These are phyloP conservation scores for Cryoendolithus antarcticus DNA, from an alignment of 2,329 filamentous ascomycete genomes.

Conservation along the genomic window DNA sequence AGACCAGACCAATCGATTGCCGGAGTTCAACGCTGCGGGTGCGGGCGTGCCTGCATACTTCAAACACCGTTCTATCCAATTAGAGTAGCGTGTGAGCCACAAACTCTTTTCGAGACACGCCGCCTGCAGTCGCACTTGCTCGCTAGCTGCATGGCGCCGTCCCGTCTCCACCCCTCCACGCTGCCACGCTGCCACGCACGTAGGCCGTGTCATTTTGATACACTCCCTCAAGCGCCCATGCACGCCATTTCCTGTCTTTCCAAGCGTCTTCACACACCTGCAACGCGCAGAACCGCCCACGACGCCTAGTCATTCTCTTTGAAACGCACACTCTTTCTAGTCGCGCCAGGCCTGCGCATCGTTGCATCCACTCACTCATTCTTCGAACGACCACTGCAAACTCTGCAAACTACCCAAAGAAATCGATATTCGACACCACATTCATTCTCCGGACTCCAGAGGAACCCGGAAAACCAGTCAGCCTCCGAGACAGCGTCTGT, in stretches of 20 bases:
- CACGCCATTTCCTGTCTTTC: neutral
- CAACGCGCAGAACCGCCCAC: constrained; percentile 6
- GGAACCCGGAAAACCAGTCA: constrained; percentile 1
- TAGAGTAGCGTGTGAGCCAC: too few species aligned
- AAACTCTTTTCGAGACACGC: too few species aligned
- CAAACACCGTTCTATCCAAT: too few species aligned
- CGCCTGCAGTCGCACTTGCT: too few species aligned
- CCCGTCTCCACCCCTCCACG: too few species aligned
- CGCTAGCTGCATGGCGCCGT: too few species aligned
- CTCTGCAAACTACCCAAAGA: neutral
- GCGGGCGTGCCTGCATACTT: too few species aligned
- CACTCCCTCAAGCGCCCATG: too few species aligned
- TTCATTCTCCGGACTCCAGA: constrained; percentile 1
- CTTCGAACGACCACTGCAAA: constrained; percentile 1
- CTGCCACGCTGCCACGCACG: too few species aligned
- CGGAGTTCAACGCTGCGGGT: too few species aligned
- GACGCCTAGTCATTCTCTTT: constrained; percentile 5
- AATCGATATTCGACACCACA: constrained; percentile 3
- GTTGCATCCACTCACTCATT: constrained; percentile 3
- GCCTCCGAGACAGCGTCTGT: constrained; percentile 4
- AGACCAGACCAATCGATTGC: too few species aligned
- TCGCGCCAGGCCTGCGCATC: neutral
- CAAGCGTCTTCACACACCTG: constrained; percentile 8
- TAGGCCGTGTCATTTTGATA: too few species aligned
- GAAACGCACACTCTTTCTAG: neutral